Conservation (phyloP, 768 basidiomycete species). For the Paxillus involutus region DNA sequence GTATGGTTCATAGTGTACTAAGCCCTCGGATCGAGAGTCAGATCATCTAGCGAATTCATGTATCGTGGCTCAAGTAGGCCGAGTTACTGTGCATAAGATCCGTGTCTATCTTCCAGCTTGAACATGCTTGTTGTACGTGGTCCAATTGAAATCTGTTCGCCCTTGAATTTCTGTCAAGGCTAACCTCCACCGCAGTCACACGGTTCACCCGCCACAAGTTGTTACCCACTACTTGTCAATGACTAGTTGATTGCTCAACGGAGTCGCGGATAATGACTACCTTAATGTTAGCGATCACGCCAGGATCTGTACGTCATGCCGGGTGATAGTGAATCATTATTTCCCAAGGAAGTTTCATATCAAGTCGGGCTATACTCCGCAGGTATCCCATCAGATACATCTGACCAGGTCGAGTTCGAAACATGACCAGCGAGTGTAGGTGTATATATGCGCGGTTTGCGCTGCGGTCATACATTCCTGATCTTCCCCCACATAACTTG, state of each 20-base stretch:
- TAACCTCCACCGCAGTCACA: too few relatives aligned
- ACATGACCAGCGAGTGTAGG: slow-evolving; percentile 19
- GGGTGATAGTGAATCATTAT: slow-evolving; percentile 10
- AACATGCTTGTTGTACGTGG: slow-evolving; percentile 13
- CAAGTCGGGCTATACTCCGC: slow-evolving; percentile 8
- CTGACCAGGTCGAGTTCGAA: slow-evolving; percentile 21
- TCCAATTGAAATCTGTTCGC: not conserved
- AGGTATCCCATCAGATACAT: slow-evolving; percentile 9
- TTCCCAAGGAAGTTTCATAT: slow-evolving; percentile 13
- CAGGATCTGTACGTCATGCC: slow-evolving; percentile 16
- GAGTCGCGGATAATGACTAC: slow-evolving; percentile 3
- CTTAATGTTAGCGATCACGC: slow-evolving; percentile 16
- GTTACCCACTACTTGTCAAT: not conserved
- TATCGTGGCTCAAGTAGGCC: slow-evolving; percentile 2
- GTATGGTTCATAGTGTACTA: slow-evolving; percentile 5
- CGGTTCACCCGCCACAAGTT: too few relatives aligned
- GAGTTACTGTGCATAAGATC: slow-evolving; percentile 14
- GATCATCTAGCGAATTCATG: slow-evolving; percentile 13
- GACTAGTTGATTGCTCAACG: not conserved
- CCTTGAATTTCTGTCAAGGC: slow-evolving; percentile 5
- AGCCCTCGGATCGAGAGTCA: slow-evolving; percentile 21
- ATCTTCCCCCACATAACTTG: slow-evolving; percentile 12
- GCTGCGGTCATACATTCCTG: not conserved
- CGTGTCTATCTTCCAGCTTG: slow-evolving; percentile 1
- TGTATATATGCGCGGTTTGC: slow-evolving; percentile 20